Percentiles rank a stretch among this genome's conserved stretches.
Conservation (phyloP, 805 yeast species). For the Alloascoidea africana region DNA sequence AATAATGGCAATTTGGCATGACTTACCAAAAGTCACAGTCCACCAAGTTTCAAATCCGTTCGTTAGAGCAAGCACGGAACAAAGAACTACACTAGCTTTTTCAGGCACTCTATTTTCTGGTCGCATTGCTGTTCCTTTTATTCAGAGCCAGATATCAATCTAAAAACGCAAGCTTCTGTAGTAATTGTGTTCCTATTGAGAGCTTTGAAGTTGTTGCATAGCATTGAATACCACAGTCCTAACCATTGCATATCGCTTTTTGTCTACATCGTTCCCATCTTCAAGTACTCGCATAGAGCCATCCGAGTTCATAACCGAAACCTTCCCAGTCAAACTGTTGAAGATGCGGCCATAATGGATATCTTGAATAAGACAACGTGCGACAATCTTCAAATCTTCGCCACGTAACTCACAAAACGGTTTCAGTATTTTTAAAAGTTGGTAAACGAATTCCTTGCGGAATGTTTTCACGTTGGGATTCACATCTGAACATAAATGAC, state of each 20-base stretch:
- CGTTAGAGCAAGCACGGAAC: no score
- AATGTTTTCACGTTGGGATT: neutral
- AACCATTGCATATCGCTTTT: neutral
- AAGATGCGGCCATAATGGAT: neutral
- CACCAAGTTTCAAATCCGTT: no score
- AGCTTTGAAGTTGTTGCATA: no score
- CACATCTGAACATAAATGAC: neutral
- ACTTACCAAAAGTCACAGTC: no score
- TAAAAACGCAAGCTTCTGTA: no score
- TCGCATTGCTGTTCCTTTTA: no score
- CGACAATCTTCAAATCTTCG: neutral
- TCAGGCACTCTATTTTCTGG: no score
- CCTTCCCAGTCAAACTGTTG: conserved; percentile 1
- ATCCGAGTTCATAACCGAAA: neutral
- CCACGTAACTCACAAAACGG: neutral
- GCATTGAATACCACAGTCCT: neutral
- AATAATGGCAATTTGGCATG: no score
- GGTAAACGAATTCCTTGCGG: neutral
- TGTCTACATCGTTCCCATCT: neutral
- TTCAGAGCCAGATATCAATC: no score
- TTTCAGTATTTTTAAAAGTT: neutral
- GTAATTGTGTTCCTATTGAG: no score
- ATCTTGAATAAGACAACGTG: neutral
- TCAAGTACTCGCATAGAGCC: neutral
- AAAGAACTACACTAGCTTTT: no score